A percentile compares a stretch with the other conserved stretches of the same genome.
Conservation (phyloP, 106 monocot genomes). For the Dendrobium chrysotoxum region DNA sequence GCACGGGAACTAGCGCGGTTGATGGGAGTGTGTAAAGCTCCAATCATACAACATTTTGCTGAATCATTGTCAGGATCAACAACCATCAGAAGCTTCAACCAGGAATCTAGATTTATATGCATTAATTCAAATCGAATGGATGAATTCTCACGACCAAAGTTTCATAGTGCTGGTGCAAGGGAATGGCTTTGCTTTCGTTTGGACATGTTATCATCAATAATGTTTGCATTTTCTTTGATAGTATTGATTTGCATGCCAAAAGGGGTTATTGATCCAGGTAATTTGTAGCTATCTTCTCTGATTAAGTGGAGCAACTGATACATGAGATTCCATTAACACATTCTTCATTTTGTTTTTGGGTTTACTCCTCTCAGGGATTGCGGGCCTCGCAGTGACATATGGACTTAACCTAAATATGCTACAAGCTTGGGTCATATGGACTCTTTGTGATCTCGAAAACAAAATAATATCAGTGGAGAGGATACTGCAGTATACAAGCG, state of each 20-base stretch:
- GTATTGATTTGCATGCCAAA: slow-evolving; percentile 3
- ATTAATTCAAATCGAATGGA: slow-evolving; percentile 46
- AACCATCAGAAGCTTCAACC: slow-evolving; percentile 67
- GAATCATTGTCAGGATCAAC: slow-evolving; percentile 63
- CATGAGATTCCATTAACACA: neutral
- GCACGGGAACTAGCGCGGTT: slow-evolving; percentile 66
- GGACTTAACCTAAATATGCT: slow-evolving; percentile 73
- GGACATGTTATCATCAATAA: slow-evolving; percentile 53
- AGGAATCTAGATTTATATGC: slow-evolving; percentile 42
- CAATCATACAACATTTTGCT: slow-evolving; percentile 81
- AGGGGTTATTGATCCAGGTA: slow-evolving; percentile 4
- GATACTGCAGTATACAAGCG: slow-evolving; percentile 73
- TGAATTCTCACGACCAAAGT: slow-evolving; percentile 53
- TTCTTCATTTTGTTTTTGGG: neutral
- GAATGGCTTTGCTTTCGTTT: slow-evolving; percentile 59
- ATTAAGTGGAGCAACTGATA: neutral
- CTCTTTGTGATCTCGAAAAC: slow-evolving; percentile 54
- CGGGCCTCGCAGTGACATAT: slow-evolving; percentile 81
- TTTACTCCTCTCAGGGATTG: slow-evolving; percentile 33
- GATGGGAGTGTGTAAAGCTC: slow-evolving; percentile 65
- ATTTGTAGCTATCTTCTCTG: neutral
- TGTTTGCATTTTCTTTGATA: slow-evolving; percentile 9
- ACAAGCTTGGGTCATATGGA: slow-evolving; percentile 65
- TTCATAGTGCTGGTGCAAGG: slow-evolving; percentile 52
- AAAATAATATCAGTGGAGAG: slow-evolving; percentile 44